Evolutionary conservation across 345 rosid species (phyloP), one percentile per base, ranked within the genome.

Genomic region (Populus ilicifolia): DNA sequence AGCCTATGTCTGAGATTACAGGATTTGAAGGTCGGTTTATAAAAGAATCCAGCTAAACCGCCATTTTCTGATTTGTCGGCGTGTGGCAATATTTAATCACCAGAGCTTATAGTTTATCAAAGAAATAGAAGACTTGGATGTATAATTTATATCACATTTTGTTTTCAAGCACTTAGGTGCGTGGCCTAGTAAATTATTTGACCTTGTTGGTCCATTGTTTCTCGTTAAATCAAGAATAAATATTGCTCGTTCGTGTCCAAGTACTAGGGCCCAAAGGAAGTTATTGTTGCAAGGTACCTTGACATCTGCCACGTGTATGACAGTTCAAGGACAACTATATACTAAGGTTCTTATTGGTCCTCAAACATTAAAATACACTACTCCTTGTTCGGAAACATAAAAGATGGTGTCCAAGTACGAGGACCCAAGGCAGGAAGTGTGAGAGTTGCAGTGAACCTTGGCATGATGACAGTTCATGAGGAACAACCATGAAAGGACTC

Each of bases 51-150:
- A 50, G 0, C 13, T 41, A 38, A 81, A 85, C 90, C 84, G 86
- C 75, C 89, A 56, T 80, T 81, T 82, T 83, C 77, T 70, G 84
- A 81, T 80, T 84, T 85, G 89, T 86, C 90, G 88, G 90, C 87
- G 67, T 76, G 56, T 75, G 76, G 48, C 74, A 74, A 46, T 65
- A 69, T 56, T 77, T 21, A 43, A 59, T 69, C 10, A 18, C 56
- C 6, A 1, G 20, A 39, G 21, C 61, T 0, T 25, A 74, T 63
- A 14, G 56, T 63, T 74, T 61, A 6, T 16, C 13, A n/a, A 2
- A n/a, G 33, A 38, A n/a, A 39, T 35, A 23, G 43, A 25, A 39
- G 9, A 17, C 76, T 10, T 23, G 27, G n/a, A 54, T 18, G 16
- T 25, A 25, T 20, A 68, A 20, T 77, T 43, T 33, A 44, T 66